Base-by-base conservation (phyloP, 1,139 yeast species). In the Yamadazyma oceani region DNA sequence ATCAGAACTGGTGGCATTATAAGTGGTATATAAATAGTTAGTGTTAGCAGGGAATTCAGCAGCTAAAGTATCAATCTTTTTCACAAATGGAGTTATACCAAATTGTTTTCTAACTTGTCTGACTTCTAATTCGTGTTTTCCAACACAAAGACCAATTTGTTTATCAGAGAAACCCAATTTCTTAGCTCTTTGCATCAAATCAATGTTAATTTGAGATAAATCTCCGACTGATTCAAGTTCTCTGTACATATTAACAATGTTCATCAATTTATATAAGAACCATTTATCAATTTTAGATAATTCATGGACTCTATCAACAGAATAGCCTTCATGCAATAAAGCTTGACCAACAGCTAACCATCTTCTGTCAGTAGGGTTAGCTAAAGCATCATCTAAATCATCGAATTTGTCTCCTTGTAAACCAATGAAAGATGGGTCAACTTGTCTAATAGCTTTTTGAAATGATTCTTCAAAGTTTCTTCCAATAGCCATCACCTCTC, bases 311-410 rank as follows among this genome's bases (percentile, higher is more conserved):
- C 73, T 75, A 43, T 92, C 97, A 46, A 92, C 96, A 10, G 96
- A 62, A 65, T 92, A 92, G 60, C 82, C 80, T 67, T 88, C 95
- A 57, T 89, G 92, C 41, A 89, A 64, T 55, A 90, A 72, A 42
- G 99, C 99, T 68, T 92, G 96, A 36, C 97, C 97, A 48, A 92
- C 95, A 36, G 99, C 99, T 56, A 92, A 78, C 88, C 96, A 88
- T 72, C 99, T 83, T 69, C 96, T 85, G 64, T 92, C 99, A 43
- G 97, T 87, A 44, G 99, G 98, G 59, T 86, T 84, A 37, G 85
- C 77, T 54, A 92, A 77, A 26, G 77, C 88, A 38, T 78, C 80
- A 60, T 89, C 96, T 55, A 89, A 75, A 57, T 86, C 76, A 45
- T 84, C 94, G 50, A 84, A 84, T 50, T 79, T 77, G 54, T 78